phyloP scores from a whole-genome alignment of 768 basidiomycete species.

The Lenzites betulinus region DNA sequence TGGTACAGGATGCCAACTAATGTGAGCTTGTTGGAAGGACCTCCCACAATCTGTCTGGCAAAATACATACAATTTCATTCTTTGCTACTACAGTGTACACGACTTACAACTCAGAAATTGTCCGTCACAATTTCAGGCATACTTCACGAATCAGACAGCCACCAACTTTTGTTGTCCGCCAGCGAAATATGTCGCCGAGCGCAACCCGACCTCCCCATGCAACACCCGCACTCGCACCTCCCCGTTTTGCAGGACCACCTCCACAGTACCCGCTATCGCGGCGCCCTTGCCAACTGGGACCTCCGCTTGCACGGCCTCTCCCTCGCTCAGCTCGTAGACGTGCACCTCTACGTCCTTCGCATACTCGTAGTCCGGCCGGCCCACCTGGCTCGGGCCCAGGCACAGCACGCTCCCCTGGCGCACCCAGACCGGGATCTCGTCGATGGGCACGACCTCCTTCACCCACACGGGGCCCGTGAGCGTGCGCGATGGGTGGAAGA shows the following conservation, averaged over 20 bases:
- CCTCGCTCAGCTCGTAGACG: slow-evolving; percentile 54
- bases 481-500: slow-evolving; percentile 55
- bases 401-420: slow-evolving; percentile 56
- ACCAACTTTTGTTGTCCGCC: neutral
- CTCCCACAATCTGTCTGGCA: too few relatives aligned
- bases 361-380: slow-evolving; percentile 65
- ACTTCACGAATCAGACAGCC: neutral
- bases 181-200: slow-evolving; percentile 17
- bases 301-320: slow-evolving; percentile 38
- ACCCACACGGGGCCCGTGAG: slow-evolving; percentile 64
- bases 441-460: slow-evolving; percentile 59
- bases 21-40: too few relatives aligned
- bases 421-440: slow-evolving; percentile 69
- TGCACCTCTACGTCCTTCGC: slow-evolving; percentile 49
- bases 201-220: slow-evolving; percentile 17
- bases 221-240: slow-evolving; percentile 29
- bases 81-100: neutral
- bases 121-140: slow-evolving; percentile 10
- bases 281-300: slow-evolving; percentile 47
- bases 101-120: neutral
- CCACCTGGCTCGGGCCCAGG: slow-evolving; percentile 54
- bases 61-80: neutral
- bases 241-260: slow-evolving; percentile 35
- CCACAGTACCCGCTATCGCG: slow-evolving; percentile 44
- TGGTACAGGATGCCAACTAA: too few relatives aligned